phyloP scores from a whole-genome alignment of 1,284 basidiomycete species.

The Irpex rosettiformis region DNA sequence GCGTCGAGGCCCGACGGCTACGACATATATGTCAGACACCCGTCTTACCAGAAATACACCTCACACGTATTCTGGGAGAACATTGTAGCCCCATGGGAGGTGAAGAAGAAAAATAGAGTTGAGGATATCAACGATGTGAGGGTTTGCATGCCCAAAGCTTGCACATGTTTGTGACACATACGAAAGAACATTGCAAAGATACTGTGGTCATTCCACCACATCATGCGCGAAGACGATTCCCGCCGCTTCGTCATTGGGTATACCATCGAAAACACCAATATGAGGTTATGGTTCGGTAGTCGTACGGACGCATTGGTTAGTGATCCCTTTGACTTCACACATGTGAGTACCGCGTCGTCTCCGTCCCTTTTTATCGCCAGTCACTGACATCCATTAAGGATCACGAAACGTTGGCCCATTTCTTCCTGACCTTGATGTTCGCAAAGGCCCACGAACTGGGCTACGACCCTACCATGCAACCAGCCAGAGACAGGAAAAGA shows the following conservation, averaged over 20 bases:
- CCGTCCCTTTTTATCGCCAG: background rate
- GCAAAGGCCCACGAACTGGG: background rate
- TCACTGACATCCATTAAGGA: background rate
- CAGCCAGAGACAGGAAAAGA: background rate
- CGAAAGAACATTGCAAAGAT: background rate
- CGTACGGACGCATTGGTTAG: background rate
- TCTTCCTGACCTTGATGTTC: background rate
- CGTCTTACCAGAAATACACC: background rate
- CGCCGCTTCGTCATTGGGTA: slow-evolving; percentile 1
- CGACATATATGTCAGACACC: background rate
- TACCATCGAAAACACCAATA: slow-evolving; percentile 1
- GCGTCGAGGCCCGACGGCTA: background rate
- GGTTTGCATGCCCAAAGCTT: background rate
- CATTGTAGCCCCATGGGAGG: background rate
- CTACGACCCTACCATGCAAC: slow-evolving; percentile 1
- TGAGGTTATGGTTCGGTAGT: slow-evolving; percentile 2
- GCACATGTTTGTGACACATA: background rate
- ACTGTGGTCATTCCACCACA: background rate
- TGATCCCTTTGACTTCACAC: background rate
- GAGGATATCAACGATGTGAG: background rate
- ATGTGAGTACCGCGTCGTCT: background rate
- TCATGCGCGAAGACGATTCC: background rate
- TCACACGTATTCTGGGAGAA: background rate
- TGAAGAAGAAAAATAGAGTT: background rate
- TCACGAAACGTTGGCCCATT: background rate